These are phyloP conservation scores for Saitozyma sp. DNA, from an alignment of 768 basidiomycete genomes.

Conservation along the genomic window DNA sequence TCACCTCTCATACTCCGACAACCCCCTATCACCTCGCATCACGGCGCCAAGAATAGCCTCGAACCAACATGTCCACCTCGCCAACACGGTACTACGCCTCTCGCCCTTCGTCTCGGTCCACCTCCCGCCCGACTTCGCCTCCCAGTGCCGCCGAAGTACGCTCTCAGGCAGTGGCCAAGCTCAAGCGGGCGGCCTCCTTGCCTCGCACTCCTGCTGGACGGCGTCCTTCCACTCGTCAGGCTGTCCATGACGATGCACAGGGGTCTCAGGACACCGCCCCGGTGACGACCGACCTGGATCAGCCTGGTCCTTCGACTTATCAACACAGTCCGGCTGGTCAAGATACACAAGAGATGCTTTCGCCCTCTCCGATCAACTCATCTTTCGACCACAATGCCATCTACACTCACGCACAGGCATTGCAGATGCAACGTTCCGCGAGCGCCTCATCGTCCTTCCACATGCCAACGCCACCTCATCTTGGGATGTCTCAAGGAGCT, in stretches of 20 bases:
- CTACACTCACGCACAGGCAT: no score
- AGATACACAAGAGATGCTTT: slow-evolving; percentile 32
- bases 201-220: slow-evolving; percentile 89
- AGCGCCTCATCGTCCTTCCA: slow-evolving; percentile 35
- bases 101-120: slow-evolving; percentile 71
- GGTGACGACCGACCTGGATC: no score
- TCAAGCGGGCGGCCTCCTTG: slow-evolving; percentile 86
- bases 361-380: slow-evolving; percentile 33
- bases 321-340: not conserved
- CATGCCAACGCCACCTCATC: slow-evolving; percentile 20
- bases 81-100: slow-evolving; percentile 73
- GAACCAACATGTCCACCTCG: slow-evolving; percentile 17
- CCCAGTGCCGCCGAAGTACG: slow-evolving; percentile 73
- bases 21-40: not conserved
- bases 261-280: no score
- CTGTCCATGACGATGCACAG: not conserved
- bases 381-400: slow-evolving; percentile 5
- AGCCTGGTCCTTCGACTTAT: no score
- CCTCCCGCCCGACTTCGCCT: slow-evolving; percentile 70
- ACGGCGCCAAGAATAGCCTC: not conserved
- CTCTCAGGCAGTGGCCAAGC: slow-evolving; percentile 80
- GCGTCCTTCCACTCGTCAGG: slow-evolving; percentile 57
- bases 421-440: slow-evolving; percentile 29
- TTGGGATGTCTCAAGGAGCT: slow-evolving; percentile 4
- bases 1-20: not conserved